Base-by-base conservation (phyloP, 2,329 filamentous ascomycete species). In the Fusarium coffeatum region DNA sequence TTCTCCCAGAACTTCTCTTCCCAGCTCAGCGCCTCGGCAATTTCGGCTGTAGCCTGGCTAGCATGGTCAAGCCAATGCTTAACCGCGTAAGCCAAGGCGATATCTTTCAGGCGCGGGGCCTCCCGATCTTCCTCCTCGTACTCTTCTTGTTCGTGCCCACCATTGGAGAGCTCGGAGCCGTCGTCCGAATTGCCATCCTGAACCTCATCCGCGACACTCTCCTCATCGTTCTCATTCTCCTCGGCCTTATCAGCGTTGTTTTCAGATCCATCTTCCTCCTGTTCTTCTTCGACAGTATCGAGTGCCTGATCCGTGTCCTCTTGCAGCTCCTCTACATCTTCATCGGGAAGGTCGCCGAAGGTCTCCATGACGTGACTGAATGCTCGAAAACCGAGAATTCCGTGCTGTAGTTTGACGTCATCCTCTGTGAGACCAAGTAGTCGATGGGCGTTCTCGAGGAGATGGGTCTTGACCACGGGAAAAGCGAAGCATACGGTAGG, bases 11-110 rank as follows among this genome's bases (percentile, higher is more conserved):
- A 83, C 12, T 79, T 76, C 8, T 76, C 56, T 40, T 82, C 80
- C 10, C 74, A 48, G 55, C 80, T 81, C 3, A 83, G 67, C 12
- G 78, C 78, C 34, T 83, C 81, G 0, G 80, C 80, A n/a, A 83
- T 80, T 50, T 82, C 81, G 6, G 73, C 63, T 1, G 81, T 83
- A 20, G 81, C 81, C 50, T 81, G 80, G 43, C 79, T 79, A 3
- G 80, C 81, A 53, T 83, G 81, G 8, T 78, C 73, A 5, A 83
- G 72, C 81, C 81, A 83, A 37, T 83, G 68, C 49, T 81, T 82
- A 7, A 83, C 76, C 7, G 80, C 76, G 22, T 83, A 83, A 10
- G 75, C 69, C 20, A 78, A 53, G n/a, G 74, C 78, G 16, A 63
- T 71, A 5, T 74, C 71, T 7, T 62, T 64, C 3, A 78, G 61